Evolutionary conservation across 176 grass and related monocot species (phyloP), one percentile per base, ranked within the genome.

Genomic region (Carex kokanica): DNA sequence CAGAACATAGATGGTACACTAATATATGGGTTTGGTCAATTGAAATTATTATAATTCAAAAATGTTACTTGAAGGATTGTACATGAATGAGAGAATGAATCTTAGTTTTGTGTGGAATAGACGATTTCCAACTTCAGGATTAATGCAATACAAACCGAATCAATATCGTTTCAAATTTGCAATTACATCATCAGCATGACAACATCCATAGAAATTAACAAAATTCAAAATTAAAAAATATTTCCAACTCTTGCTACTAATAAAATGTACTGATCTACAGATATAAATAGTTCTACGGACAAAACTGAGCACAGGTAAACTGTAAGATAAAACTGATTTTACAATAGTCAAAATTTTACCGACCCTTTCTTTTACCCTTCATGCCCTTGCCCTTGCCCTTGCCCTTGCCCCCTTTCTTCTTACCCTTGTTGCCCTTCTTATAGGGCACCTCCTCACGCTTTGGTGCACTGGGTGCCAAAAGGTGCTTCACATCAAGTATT

Each of bases 401-500:
- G 69, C 36, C 36, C 63, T 84, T 54, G 78, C 82, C 24, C 53
- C 83, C 61, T 84, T 88, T 85, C 75, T 86, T 89, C 32, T 90
- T 89, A 18, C 85, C 91, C 61, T 85, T 90, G 74, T 78, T 81
- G 73, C 84, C 86, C 65, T 88, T 89, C 0, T 79, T 62, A 45
- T 87, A 88, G 0, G 81, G 73, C 3, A 2, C 62, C 57, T 97
- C 89, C 62, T 84, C 67, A 21, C 24, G 62, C 86, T 70, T 84
- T 0, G 89, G 87, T 71, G 84, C 73, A 75, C 89, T 95, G 18
- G 96, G 86, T 12, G 69, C 65, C 70, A 93, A 81, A 23, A 99
- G 86, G 81, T 95, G 93, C 40, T 95, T 98, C 38, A 98, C 91
- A 58, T 99, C 80, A 61, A 95, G 89, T 82, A 98, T 86, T 84